These are phyloP conservation scores for Coemansia sp. DNA, from an alignment of 192 early-diverging fungal species.

Conservation along the genomic window DNA sequence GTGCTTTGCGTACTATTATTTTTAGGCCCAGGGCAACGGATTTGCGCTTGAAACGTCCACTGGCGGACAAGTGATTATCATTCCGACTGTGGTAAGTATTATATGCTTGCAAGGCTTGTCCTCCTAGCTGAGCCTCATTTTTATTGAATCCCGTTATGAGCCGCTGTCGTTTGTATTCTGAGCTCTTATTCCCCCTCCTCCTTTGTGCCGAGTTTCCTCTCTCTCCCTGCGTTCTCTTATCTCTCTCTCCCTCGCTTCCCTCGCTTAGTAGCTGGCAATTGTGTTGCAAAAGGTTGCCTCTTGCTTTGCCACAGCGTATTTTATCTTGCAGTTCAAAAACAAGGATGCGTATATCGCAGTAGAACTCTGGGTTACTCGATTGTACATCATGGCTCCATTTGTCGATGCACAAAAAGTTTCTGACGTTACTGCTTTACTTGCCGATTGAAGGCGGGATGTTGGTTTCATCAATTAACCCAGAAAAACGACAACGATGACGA, in stretches of 20 bases:
- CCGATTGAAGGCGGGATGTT: background rate
- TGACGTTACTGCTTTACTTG: background rate
- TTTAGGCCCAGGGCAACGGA: slow-evolving; percentile 48
- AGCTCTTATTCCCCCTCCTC: background rate
- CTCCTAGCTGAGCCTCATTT: slow-evolving; percentile 15
- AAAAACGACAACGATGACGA: background rate
- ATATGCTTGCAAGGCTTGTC: slow-evolving; percentile 3
- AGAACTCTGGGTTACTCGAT: background rate
- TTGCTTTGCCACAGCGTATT: background rate
- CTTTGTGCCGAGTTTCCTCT: background rate
- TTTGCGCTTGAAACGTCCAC: slow-evolving; percentile 52
- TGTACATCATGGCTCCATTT: too few relatives aligned
- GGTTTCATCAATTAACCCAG: background rate
- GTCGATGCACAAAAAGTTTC: background rate
- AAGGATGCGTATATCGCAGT: slow-evolving; percentile 1
- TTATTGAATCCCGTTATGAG: background rate
- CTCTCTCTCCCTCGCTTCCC: background rate
- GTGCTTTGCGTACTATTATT: slow-evolving; percentile 12
- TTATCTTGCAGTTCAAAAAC: background rate
- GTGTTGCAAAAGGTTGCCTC: background rate
- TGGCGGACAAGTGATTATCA: slow-evolving; percentile 33
- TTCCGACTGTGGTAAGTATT: slow-evolving; percentile 50
- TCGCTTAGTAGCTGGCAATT: background rate
- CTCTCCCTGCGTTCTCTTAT: background rate
- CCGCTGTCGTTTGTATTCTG: background rate